A percentile compares a stretch with the other conserved stretches of the same genome.
These are phyloP conservation scores for Dictyostelium brefeldianum DNA, from an alignment of 78 protist genomes.

Conservation along the genomic window DNA sequence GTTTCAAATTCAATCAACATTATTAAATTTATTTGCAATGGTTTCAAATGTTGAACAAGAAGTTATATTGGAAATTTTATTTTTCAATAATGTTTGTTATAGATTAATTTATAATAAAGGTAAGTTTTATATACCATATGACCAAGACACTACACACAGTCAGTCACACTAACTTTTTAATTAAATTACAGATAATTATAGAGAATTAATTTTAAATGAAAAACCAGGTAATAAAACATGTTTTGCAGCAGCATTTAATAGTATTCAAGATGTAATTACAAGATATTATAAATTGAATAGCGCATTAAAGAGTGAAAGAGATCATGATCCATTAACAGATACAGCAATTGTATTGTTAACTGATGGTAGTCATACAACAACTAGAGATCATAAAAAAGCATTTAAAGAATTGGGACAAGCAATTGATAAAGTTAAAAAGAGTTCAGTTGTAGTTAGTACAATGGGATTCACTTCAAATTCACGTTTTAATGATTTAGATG, in stretches of 20 bases:
- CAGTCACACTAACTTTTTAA: not conserved
- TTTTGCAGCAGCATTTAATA: constrained; percentile 52
- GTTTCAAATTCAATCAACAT: constrained; percentile 57
- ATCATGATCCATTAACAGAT: constrained; percentile 47
- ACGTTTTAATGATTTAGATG: constrained; percentile 67
- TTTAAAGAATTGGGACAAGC: not conserved
- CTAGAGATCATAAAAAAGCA: constrained; percentile 48
- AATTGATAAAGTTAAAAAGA: not conserved
- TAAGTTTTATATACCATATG: not conserved
- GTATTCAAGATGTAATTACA: constrained; percentile 23
- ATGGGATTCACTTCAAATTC: constrained; percentile 82
- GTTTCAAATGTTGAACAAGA: constrained; percentile 1
- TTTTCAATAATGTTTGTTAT: constrained; percentile 40
- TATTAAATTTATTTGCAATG: constrained; percentile 21
- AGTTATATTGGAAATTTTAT: constrained; percentile 42
- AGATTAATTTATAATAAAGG: constrained; percentile 36
- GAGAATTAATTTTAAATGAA: constrained; percentile 42
- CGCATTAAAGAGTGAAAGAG: constrained; percentile 15
- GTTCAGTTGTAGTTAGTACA: constrained; percentile 23
- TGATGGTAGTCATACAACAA: constrained; percentile 69
- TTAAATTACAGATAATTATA: constrained; percentile 9
- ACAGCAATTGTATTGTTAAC: constrained; percentile 51
- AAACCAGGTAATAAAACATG: constrained; percentile 65
- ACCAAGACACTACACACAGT: too few relatives aligned
- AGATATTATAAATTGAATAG: constrained; percentile 10